Evolutionary conservation across 1,284 basidiomycete species (phyloP), one percentile per base, ranked within the genome.

Genomic region (Hemileia vastatrix): DNA sequence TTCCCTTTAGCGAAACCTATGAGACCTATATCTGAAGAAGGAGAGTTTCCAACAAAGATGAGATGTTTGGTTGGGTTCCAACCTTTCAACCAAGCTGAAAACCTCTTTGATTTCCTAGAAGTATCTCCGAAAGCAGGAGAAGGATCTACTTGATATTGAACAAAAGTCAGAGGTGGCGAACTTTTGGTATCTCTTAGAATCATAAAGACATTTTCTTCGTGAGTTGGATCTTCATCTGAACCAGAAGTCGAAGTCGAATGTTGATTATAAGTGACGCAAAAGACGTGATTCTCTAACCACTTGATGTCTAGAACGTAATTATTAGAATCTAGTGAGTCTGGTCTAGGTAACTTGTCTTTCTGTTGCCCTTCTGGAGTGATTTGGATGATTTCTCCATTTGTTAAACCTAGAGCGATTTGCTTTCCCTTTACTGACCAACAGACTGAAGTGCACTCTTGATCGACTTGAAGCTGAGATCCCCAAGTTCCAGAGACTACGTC

Each of bases 351-450:
- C 19, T 75, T 68, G 4, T 78, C 77, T 69, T 82, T 82, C 15
- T 72, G 68, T 11, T 74, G 72, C 2, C 81, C 81, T 32, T 80
- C 78, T 2, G 81, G 81, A 1, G 79, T 78, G 66, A 78, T 77
- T 66, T 82, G 81, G 3, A 76, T 70, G 24, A 82, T 68, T 45
- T 71, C 71, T 23, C 81, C 80, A 2, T 71, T 64, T 1, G 70
- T 66, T 1, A 75, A 74, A 11, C 81, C 81, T 3, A 80, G 70
- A 2, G 79, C 79, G n/a, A 82, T 70, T 68, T 82, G 81, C 72
- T 82, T 82, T 48, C 81, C 81, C 67, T 79, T 81, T 23, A 78
- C 78, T 1, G 80, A 81, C 81, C 81, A 82, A 67, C 77, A 78
- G 1, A 77, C 77, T 64, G 67, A 52, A 1, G 68, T 68, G 44